Percentiles rank a stretch among this genome's conserved stretches.
These are phyloP conservation scores for Leucocoprinus birnbaumii DNA, from an alignment of 768 basidiomycete genomes.

Conservation along the genomic window DNA sequence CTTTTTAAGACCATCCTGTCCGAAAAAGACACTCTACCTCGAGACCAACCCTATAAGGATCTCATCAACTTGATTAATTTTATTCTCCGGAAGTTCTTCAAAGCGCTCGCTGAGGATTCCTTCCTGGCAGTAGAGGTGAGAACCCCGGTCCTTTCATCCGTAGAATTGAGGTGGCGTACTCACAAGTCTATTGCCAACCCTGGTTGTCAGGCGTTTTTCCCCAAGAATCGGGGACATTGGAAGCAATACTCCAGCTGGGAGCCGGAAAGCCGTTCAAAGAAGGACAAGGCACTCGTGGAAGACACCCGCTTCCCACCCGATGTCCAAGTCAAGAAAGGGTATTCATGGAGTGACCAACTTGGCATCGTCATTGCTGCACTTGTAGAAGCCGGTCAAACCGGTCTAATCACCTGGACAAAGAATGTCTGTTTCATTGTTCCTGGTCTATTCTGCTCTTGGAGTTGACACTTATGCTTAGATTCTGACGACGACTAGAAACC, in stretches of 20 bases:
- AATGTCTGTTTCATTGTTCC: conserved; percentile 50
- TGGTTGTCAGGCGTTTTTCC: conserved; percentile 71
- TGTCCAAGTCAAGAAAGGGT: conserved; percentile 81
- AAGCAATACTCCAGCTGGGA: conserved; percentile 82
- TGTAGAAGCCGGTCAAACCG: conserved; percentile 58
- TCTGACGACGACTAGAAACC: conserved; percentile 53
- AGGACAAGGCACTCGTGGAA: conserved; percentile 32
- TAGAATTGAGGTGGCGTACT: conserved; percentile 1
- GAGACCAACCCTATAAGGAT: conserved; percentile 78
- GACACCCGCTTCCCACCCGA: conserved; percentile 58
- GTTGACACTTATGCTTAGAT: conserved; percentile 40
- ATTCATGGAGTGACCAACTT: conserved; percentile 86
- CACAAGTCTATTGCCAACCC: conserved; percentile 9
- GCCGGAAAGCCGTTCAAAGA: conserved; percentile 43
- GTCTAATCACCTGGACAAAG: conserved; percentile 76
- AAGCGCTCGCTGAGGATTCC: conserved; percentile 76
- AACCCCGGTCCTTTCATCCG: conserved; percentile 13
- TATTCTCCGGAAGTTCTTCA: conserved; percentile 93
- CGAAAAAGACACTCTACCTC: conserved; percentile 76
- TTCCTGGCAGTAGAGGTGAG: conserved; percentile 88
- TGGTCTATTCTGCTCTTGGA: conserved; percentile 1
- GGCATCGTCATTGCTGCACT: conserved; percentile 81
- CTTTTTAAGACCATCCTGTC: conserved; percentile 87
- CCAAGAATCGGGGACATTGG: conserved; percentile 85
- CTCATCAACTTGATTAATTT: conserved; percentile 81